Base-by-base conservation (phyloP, 2,329 filamentous ascomycete genomes). In the Colletotrichum sp. region DNA sequence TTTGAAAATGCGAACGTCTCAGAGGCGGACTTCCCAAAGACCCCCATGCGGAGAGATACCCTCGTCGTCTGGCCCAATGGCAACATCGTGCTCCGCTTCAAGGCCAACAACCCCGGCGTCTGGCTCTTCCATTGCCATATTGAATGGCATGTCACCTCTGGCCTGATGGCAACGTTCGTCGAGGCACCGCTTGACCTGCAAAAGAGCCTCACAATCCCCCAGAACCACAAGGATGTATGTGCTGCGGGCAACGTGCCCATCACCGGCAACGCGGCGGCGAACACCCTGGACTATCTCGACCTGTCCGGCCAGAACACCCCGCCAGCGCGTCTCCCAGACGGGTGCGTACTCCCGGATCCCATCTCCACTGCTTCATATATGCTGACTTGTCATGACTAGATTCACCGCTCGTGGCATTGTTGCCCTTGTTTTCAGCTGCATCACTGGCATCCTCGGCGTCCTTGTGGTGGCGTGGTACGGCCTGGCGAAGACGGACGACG, bases 81-180 rank as follows among this genome's bases (percentile, higher is more conserved):
- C 1, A 92, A 94, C 82, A 89, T 94, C 28, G 90, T 95, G 13
- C 80, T 96, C 26, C 87, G 92, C n/a, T 94, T 93, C 84, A 85
- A 86, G 73, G 91, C 92, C 2, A 88, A 94, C 80, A 94, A 94
- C 78, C 91, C 93, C 86, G 86, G 90, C 48, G 86, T 94, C 26
- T 94, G 92, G 92, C 83, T 94, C 5, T 94, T 96, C 85, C 94
- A 96, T 84, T 96, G 94, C 83, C 94, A 96, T 81, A 93, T 96
- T 69, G 93, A 95, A 81, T 96, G 93, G 93, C 94, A 95, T 81
- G 87, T 94, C 73, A 85, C 89, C 2, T 91, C 91, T 4, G 94
- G 94, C n/a, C 87, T 95, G 4, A 86, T 91, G 5, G 89, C 92
- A 28, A 92, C 91, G 2, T 89, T 95, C 77, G 83, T 94, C 76